Percentiles rank a stretch among this genome's conserved stretches.
Evolutionary conservation across 352 stramenopile genomes (phyloP).

Genomic region (Pythium plurisporium): DNA sequence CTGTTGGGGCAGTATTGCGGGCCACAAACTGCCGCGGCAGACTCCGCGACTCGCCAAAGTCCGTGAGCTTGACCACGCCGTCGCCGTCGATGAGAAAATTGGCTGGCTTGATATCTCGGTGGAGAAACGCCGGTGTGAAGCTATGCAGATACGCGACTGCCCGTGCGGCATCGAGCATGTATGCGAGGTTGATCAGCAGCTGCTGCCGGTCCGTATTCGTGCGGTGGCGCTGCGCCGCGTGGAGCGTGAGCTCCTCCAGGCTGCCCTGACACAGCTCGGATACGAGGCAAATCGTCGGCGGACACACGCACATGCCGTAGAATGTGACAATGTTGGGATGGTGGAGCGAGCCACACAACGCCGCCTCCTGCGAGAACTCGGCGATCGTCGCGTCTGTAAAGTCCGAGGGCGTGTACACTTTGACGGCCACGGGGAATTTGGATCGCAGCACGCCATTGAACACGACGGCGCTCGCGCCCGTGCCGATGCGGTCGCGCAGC

Average conservation of each 20-base stretch:
- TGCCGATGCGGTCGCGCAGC: constrained; percentile 30
- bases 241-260: constrained; percentile 21
- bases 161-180: constrained; percentile 41
- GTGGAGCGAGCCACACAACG: constrained; percentile 30
- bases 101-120: constrained; percentile 48
- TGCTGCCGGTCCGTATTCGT: constrained; percentile 29
- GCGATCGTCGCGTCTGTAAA: constrained; percentile 36
- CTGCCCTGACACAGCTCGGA: constrained; percentile 44
- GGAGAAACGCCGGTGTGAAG: constrained; percentile 49
- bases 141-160: constrained; percentile 50
- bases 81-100: constrained; percentile 55
- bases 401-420: constrained; percentile 48
- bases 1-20: not conserved
- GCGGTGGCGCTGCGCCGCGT: not conserved
- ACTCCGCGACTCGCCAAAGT: constrained; percentile 50
- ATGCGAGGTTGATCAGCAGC: constrained; percentile 27
- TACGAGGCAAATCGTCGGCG: constrained; percentile 46
- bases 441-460: constrained; percentile 31
- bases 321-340: constrained; percentile 50
- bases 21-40: not conserved
- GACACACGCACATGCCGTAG: constrained; percentile 46
- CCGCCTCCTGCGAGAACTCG: constrained; percentile 40
- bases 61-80: constrained; percentile 44
- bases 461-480: constrained; percentile 26
- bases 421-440: constrained; percentile 38